Conservation (phyloP, 2,329 filamentous ascomycete species). For the Harringtonia aguacate region DNA sequence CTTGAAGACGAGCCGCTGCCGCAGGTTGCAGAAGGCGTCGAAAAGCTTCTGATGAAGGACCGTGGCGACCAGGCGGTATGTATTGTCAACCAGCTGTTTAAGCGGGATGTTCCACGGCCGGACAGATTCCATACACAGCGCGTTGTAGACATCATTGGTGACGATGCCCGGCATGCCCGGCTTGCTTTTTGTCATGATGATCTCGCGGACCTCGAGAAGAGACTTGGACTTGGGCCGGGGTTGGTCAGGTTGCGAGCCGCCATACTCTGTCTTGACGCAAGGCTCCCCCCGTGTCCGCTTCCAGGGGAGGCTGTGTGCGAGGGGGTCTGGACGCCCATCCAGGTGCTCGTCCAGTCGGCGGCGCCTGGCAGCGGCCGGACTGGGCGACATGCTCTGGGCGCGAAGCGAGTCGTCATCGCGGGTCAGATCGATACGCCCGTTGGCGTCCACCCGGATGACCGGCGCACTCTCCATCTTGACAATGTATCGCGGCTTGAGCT, state of each 20-base stretch:
- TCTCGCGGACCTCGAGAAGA: constrained; percentile 38
- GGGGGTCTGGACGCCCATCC: constrained; percentile 4
- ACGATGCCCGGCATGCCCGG: constrained; percentile 49
- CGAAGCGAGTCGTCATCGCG: constrained; percentile 17
- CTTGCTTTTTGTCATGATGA: constrained; percentile 42
- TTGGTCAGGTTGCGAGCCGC: too few species aligned
- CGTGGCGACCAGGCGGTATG: constrained; percentile 34
- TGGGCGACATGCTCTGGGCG: not conserved
- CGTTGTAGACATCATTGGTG: constrained; percentile 48
- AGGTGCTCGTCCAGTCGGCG: constrained; percentile 7
- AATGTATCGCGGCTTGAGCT: constrained; percentile 35
- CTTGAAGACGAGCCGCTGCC: constrained; percentile 38
- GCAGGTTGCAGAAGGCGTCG: constrained; percentile 32
- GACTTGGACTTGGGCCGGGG: constrained; percentile 17
- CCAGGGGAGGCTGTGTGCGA: constrained; percentile 4
- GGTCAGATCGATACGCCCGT: constrained; percentile 24
- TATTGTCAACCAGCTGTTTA: constrained; percentile 33
- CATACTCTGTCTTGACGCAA: constrained; percentile 17
- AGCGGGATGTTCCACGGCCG: constrained; percentile 46
- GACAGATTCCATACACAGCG: constrained; percentile 45
- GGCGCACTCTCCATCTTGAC: constrained; percentile 18
- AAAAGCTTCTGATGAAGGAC: constrained; percentile 36
- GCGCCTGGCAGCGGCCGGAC: constrained; percentile 1
- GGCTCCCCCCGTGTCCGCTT: constrained; percentile 9
- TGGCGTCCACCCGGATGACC: constrained; percentile 13